Conservation (phyloP, 1,139 yeast genomes). For the Suhomyces yuchorum region DNA sequence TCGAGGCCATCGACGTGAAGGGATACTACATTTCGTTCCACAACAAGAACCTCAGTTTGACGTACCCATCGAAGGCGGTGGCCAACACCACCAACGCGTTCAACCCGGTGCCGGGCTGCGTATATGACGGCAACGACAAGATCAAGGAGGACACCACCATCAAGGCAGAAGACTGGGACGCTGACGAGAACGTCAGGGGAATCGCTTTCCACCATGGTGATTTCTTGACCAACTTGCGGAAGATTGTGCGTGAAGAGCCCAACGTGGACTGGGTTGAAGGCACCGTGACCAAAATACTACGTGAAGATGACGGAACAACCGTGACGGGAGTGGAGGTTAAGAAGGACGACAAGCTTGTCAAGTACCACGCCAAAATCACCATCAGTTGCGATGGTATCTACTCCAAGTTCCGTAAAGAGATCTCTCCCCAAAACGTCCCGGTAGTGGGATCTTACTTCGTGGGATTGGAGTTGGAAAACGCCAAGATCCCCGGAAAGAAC, state of each 20-base stretch:
- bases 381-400: slow-evolving; percentile 93
- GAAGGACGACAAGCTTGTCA: slow-evolving; percentile 21
- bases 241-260: slow-evolving; percentile 65
- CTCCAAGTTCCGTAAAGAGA: slow-evolving; percentile 83
- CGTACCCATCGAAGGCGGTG: slow-evolving; percentile 69
- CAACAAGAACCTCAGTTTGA: slow-evolving; percentile 56
- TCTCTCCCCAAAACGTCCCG: slow-evolving; percentile 60
- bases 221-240: slow-evolving; percentile 74
- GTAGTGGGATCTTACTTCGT: slow-evolving; percentile 80
- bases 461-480: slow-evolving; percentile 74
- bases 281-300: slow-evolving; percentile 66
- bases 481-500: slow-evolving; percentile 67
- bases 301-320: slow-evolving; percentile 42
- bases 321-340: slow-evolving; percentile 70
- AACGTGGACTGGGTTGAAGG: slow-evolving; percentile 82
- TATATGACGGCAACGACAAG: slow-evolving; percentile 59
- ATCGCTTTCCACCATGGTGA: slow-evolving; percentile 92
- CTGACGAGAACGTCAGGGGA: slow-evolving; percentile 67
- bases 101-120: slow-evolving; percentile 56
- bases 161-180: slow-evolving; percentile 55
- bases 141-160: slow-evolving; percentile 52
- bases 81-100: slow-evolving; percentile 45
- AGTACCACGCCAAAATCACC: slow-evolving; percentile 63
- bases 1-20: slow-evolving; percentile 73
- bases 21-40: slow-evolving; percentile 82